Percentiles rank a stretch among this genome's conserved stretches.
phyloP scores from a whole-genome alignment of 1,139 yeast species.

The Blastobotrys proliferans region DNA sequence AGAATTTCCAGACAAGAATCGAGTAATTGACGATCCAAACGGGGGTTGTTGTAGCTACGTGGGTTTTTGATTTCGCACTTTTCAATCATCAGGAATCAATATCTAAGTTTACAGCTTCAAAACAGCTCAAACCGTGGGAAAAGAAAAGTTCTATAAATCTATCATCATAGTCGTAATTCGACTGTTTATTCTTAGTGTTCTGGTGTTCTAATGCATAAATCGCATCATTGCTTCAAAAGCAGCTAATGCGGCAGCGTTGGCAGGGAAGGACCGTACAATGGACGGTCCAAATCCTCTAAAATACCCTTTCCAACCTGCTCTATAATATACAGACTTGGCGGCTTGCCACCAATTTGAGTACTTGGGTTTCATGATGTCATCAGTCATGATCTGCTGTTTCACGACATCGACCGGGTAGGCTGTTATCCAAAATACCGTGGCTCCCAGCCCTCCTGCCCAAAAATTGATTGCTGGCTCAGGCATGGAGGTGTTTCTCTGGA shows the following conservation, averaged over 20 bases:
- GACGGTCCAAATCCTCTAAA: slow-evolving; percentile 78
- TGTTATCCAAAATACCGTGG: slow-evolving; percentile 79
- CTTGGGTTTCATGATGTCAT: slow-evolving; percentile 64
- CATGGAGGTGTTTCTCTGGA: slow-evolving; percentile 44
- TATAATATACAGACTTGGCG: slow-evolving; percentile 56
- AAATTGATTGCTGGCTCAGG: slow-evolving; percentile 64
- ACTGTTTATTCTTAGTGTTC: background rate
- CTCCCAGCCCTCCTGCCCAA: slow-evolving; percentile 88
- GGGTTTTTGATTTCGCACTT: slow-evolving; percentile 90
- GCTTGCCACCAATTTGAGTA: slow-evolving; percentile 73
- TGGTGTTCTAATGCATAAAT: slow-evolving; percentile 38
- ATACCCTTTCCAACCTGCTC: slow-evolving; percentile 64
- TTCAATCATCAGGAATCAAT: slow-evolving; percentile 56
- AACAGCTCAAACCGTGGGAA: slow-evolving; percentile 77
- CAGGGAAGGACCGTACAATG: slow-evolving; percentile 63
- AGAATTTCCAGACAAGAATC: slow-evolving; percentile 50
- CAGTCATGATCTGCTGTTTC: slow-evolving; percentile 83
- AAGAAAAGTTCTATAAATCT: background rate
- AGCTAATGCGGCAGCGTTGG: slow-evolving; percentile 90
- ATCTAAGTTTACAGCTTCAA: slow-evolving; percentile 36
- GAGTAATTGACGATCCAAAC: slow-evolving; percentile 22
- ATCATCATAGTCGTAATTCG: background rate
- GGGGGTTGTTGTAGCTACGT: slow-evolving; percentile 57
- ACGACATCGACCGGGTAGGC: slow-evolving; percentile 91
- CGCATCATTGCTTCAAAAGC: slow-evolving; percentile 85